Conservation (phyloP, 495 filamentous ascomycete species). For the Pyronema omphalodes region DNA sequence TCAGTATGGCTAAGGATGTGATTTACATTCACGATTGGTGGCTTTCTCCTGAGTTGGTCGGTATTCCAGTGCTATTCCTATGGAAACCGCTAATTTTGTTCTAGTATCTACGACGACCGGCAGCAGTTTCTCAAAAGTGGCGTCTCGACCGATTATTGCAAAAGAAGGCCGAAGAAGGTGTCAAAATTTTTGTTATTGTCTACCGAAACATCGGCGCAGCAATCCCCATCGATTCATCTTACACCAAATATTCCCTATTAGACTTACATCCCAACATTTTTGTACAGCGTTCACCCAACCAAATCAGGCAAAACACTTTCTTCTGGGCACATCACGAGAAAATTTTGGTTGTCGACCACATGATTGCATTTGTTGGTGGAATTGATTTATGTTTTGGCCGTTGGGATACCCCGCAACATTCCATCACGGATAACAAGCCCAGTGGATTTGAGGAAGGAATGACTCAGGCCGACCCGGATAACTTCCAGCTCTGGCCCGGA, state of each 20-base stretch:
- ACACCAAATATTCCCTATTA: conserved; percentile 92
- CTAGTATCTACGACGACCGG: conserved; percentile 75
- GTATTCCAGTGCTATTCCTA: conserved; percentile 2
- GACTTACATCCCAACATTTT: conserved; percentile 93
- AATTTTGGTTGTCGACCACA: conserved; percentile 86
- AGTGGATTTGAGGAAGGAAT: conserved; percentile 75
- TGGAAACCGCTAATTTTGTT: conserved; percentile 3
- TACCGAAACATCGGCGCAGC: conserved; percentile 97
- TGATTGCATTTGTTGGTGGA: conserved; percentile 85
- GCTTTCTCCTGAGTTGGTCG: conserved; percentile 69
- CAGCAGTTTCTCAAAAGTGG: conserved; percentile 98
- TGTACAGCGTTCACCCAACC: conserved; percentile 88
- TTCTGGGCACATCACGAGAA: conserved; percentile 99
- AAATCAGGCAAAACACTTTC: conserved; percentile 97
- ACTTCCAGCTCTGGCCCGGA: conserved; percentile 91
- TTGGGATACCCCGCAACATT: conserved; percentile 92
- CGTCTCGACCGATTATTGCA: conserved; percentile 86
- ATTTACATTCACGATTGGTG: conserved; percentile 99
- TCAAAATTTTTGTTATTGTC: conserved; percentile 96
- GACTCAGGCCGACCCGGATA: conserved; percentile 63
- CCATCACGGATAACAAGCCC: conserved; percentile 76
- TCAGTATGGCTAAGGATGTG: conserved; percentile 94
- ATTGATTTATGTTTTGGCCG: conserved; percentile 95
- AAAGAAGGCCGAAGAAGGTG: conserved; percentile 79
- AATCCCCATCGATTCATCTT: conserved; percentile 95